phyloP scores from a whole-genome alignment of 192 early-diverging fungal genomes.

The Backusella australiensis region DNA sequence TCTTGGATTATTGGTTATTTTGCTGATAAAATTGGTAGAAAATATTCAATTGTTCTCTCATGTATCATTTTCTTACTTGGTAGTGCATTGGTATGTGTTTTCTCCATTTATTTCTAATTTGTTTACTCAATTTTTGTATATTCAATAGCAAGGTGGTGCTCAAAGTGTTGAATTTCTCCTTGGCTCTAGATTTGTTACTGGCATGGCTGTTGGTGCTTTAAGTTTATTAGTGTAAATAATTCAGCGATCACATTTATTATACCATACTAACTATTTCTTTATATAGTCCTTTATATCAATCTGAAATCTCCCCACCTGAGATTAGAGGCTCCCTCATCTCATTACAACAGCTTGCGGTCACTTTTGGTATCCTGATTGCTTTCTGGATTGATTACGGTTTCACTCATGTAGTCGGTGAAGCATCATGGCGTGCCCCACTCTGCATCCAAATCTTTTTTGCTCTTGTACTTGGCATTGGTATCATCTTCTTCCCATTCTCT shows the following conservation, averaged over 20 bases:
- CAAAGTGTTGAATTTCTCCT: constrained; percentile 41
- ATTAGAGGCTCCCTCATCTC: constrained; percentile 56
- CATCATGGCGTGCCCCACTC: constrained; percentile 69
- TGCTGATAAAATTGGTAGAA: constrained; percentile 61
- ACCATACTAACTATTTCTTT: neutral
- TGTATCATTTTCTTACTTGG: constrained; percentile 52
- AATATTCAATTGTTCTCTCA: constrained; percentile 64
- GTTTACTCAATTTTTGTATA: neutral
- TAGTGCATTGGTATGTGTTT: constrained; percentile 20
- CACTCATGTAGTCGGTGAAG: constrained; percentile 24
- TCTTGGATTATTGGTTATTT: constrained; percentile 52
- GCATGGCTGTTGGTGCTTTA: constrained; percentile 49
- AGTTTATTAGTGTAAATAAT: constrained; percentile 33
- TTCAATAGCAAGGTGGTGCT: constrained; percentile 32
- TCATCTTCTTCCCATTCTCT: constrained; percentile 76
- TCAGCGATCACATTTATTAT: constrained; percentile 22
- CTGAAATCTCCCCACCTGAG: constrained; percentile 55
- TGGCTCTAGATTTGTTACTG: constrained; percentile 51
- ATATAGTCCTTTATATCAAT: constrained; percentile 44
- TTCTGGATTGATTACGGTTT: constrained; percentile 53
- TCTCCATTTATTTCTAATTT: neutral
- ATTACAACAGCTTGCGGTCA: constrained; percentile 57
- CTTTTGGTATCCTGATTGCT: constrained; percentile 54
- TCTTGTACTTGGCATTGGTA: constrained; percentile 55
- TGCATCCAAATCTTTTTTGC: constrained; percentile 70